Evolutionary conservation across 805 yeast genomes (phyloP).

Genomic region (Blastobotrys peoriensis): DNA sequence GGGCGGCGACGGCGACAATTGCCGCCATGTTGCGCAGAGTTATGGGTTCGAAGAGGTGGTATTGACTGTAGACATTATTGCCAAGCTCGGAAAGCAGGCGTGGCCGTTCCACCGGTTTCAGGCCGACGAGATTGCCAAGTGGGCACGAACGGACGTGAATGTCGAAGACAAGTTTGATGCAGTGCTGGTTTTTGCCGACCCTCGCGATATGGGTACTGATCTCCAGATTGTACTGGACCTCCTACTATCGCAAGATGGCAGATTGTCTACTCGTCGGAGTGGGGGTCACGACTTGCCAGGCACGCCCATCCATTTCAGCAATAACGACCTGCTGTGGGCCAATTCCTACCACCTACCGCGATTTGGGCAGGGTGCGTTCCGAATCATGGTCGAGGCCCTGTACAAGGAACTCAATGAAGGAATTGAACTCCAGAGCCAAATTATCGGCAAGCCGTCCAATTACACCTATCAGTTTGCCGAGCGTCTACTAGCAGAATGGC

Average conservation of each 20-base stretch:
- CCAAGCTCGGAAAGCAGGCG: constrained; percentile 41
- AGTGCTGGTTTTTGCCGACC: constrained; percentile 78
- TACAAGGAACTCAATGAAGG: constrained; percentile 45
- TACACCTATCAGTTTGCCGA: constrained; percentile 82
- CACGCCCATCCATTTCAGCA: constrained; percentile 72
- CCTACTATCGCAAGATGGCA: constrained; percentile 57
- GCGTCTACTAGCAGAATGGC: constrained; percentile 50
- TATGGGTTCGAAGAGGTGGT: constrained; percentile 78
- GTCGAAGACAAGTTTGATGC: constrained; percentile 53
- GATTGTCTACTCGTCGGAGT: constrained; percentile 52
- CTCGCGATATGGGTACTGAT: constrained; percentile 84
- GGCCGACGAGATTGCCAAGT: constrained; percentile 39
- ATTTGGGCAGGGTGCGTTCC: constrained; percentile 87
- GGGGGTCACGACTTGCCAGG: constrained; percentile 37
- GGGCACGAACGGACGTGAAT: constrained; percentile 32
- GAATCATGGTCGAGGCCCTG: constrained; percentile 54
- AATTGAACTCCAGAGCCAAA: constrained; percentile 48
- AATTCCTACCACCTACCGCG: constrained; percentile 72
- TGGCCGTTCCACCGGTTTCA: constrained; percentile 65
- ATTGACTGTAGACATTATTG: constrained; percentile 66
- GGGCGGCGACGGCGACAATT: constrained; percentile 70
- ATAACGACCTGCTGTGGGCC: constrained; percentile 83
- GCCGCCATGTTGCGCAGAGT: constrained; percentile 63
- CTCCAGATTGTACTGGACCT: constrained; percentile 70
- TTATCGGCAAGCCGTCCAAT: constrained; percentile 77